phyloP scores from a whole-genome alignment of 2,329 filamentous ascomycete species.

The Beauveria asiatica region DNA sequence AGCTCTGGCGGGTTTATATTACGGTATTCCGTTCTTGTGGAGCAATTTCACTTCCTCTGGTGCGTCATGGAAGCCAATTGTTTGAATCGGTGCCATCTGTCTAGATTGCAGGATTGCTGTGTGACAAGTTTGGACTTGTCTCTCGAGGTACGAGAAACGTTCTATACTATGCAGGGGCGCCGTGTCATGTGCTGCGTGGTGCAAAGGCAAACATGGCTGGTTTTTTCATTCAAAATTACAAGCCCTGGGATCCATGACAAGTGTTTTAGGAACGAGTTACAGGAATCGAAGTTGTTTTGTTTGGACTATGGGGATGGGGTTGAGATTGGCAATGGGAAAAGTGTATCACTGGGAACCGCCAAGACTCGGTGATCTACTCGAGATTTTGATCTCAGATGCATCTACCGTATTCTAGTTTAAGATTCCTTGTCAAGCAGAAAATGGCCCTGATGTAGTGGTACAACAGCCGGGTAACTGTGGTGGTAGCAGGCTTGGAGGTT shows the following conservation, averaged over 20 bases:
- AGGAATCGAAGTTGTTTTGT: neutral
- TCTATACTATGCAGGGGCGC: neutral
- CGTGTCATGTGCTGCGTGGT: neutral
- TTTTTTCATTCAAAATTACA: neutral
- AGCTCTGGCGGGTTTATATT: neutral
- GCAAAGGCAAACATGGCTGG: neutral
- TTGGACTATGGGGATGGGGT: neutral
- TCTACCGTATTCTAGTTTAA: no score
- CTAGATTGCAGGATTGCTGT: conserved; percentile 11
- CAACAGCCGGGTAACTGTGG: neutral
- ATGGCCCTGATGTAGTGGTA: neutral
- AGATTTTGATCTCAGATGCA: no score
- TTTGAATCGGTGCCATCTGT: neutral
- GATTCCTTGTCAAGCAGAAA: neutral
- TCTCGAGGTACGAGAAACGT: neutral
- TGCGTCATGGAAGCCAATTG: no score
- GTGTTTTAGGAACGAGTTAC: neutral
- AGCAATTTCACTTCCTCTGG: no score
- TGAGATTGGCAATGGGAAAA: no score
- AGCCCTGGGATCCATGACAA: neutral
- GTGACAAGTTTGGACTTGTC: conserved; percentile 11
- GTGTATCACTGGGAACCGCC: neutral
- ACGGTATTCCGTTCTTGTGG: neutral
- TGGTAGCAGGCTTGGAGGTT: neutral
- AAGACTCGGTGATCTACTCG: neutral